phyloP scores from a whole-genome alignment of 768 basidiomycete species.

The Boletus eberwhitei region DNA sequence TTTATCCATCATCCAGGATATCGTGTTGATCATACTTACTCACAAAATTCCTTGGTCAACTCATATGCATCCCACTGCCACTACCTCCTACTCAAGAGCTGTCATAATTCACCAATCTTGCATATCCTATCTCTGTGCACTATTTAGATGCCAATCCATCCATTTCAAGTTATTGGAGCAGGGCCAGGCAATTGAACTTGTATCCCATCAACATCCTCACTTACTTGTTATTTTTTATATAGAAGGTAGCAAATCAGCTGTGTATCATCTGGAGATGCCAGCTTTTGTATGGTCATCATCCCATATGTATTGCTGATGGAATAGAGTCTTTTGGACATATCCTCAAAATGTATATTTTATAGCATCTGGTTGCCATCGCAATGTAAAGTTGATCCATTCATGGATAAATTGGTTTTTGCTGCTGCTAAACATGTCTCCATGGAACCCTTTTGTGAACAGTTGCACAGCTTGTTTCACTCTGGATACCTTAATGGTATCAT shows the following conservation, averaged over 20 bases:
- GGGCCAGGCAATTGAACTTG: not conserved
- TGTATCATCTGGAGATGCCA: not conserved
- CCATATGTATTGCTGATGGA: not conserved
- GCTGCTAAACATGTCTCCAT: not conserved
- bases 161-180: not conserved
- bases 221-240: too few species aligned
- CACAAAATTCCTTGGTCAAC: not conserved
- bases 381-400: too few species aligned
- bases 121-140: not conserved
- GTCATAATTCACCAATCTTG: not conserved
- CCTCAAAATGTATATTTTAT: not conserved
- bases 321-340: not conserved
- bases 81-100: not conserved
- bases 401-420: not conserved
- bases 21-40: too few species aligned
- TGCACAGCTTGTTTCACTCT: not conserved
- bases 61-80: not conserved
- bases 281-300: not conserved
- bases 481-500: not conserved
- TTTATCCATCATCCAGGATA: too few species aligned
- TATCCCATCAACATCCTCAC: not conserved
- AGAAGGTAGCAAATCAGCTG: not conserved
- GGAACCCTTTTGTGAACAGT: not conserved
- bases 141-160: not conserved
- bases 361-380: not conserved